These are phyloP conservation scores for Canariomyces notabilis DNA, from an alignment of 2,329 filamentous ascomycete species.

Conservation along the genomic window DNA sequence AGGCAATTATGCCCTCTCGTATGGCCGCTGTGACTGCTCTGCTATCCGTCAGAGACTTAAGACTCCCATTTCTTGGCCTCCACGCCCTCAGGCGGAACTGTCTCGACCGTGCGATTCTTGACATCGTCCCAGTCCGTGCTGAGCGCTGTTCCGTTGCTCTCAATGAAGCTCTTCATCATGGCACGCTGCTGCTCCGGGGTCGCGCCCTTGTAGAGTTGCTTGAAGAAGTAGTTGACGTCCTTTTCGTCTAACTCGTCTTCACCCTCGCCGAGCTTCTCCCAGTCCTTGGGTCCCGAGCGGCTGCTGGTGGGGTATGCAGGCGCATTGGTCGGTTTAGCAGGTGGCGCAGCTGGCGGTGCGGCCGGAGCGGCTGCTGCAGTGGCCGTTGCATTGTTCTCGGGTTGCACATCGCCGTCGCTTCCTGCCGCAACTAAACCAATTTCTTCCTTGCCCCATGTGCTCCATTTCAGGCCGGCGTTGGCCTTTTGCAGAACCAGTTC, in stretches of 20 bases:
- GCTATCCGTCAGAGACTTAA: neutral
- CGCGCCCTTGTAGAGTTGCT: conserved; percentile 73
- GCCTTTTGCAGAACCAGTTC: conserved; percentile 31
- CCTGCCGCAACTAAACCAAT: conserved; percentile 8
- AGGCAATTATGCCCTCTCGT: too few relatives aligned
- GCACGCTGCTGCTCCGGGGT: conserved; percentile 78
- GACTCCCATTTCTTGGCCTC: conserved; percentile 66
- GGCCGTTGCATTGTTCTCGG: neutral
- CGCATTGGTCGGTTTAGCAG: conserved; percentile 5
- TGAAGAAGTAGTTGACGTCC: conserved; percentile 79
- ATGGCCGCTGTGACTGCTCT: too few relatives aligned
- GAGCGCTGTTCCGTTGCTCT: conserved; percentile 88
- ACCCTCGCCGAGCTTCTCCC: conserved; percentile 70
- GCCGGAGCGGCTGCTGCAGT: conserved; percentile 1
- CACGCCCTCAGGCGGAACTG: conserved; percentile 69
- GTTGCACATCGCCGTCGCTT: neutral
- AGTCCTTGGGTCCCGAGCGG: conserved; percentile 76
- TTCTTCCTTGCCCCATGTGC: conserved; percentile 28
- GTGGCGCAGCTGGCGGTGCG: neutral
- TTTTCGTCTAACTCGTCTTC: conserved; percentile 56
- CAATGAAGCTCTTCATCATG: conserved; percentile 96
- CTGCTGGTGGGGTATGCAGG: conserved; percentile 84
- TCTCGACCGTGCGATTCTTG: conserved; percentile 64
- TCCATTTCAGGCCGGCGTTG: conserved; percentile 29
- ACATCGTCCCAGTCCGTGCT: conserved; percentile 93